phyloP scores from a whole-genome alignment of 1,284 basidiomycete genomes.

The Leccinum proliferum region DNA sequence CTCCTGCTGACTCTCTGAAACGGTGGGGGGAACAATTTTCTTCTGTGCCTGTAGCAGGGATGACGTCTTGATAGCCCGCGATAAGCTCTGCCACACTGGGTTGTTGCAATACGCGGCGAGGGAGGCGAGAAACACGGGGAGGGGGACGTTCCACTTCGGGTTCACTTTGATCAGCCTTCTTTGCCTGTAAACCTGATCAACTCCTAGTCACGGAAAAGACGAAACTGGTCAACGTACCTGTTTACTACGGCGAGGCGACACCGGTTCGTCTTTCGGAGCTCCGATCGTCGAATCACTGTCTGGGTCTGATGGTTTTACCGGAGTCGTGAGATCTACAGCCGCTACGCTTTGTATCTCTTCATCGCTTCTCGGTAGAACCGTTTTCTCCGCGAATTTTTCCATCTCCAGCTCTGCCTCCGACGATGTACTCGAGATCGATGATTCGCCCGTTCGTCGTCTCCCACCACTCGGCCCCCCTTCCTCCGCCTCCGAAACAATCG shows the following conservation, averaged over 20 bases:
- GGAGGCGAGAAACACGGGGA: constrained; percentile 57
- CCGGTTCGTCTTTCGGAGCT: constrained; percentile 45
- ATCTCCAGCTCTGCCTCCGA: constrained; percentile 46
- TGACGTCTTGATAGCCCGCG: constrained; percentile 73
- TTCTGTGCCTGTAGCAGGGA: constrained; percentile 66
- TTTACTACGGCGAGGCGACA: constrained; percentile 17
- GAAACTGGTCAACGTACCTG: constrained; percentile 21
- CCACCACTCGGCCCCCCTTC: constrained; percentile 39
- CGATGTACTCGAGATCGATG: constrained; percentile 54
- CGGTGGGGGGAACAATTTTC: constrained; percentile 53
- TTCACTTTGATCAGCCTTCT: constrained; percentile 20
- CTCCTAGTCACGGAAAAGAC: neutral
- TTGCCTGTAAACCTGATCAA: constrained; percentile 11
- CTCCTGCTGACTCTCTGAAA: constrained; percentile 73
- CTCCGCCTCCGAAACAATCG: constrained; percentile 75
- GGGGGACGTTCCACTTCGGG: constrained; percentile 15
- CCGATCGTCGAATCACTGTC: constrained; percentile 92
- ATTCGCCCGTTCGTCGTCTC: constrained; percentile 48
- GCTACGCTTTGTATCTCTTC: constrained; percentile 11
- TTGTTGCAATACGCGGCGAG: constrained; percentile 53
- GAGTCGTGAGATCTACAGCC: constrained; percentile 5
- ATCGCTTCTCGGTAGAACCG: constrained; percentile 18
- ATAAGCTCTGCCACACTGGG: constrained; percentile 82
- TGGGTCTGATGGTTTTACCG: constrained; percentile 41
- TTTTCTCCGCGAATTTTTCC: constrained; percentile 16